Base-by-base conservation (phyloP, 352 stramenopile species). In the Pythium biforme region DNA sequence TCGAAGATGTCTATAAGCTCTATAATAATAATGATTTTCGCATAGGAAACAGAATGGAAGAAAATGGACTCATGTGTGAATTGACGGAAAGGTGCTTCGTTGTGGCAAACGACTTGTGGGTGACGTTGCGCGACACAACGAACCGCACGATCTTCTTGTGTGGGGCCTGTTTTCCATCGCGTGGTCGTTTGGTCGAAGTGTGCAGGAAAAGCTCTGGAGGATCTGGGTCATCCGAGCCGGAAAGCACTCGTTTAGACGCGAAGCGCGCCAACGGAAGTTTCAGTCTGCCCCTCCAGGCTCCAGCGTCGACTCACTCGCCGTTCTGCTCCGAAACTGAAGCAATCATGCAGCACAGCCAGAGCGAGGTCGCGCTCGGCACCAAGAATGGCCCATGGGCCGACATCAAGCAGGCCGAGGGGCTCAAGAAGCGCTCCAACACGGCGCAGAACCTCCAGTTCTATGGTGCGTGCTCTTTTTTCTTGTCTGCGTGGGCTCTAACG, bases 341-440 rank as follows among this genome's bases (percentile, higher is more conserved):
- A 37, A 57, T 43, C 33, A 80, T 80, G 73, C 69, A 80, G 62
- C 73, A 77, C 56, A 80, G 73, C 59, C 69, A 80, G 61, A 77
- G 69, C 59, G 73, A 76, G n/a, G 60, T 77, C n/a, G 56, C 73
- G 59, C 65, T 80, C 26, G 69, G 73, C 54, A 72, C 73, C 41
- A 70, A 65, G 59, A 64, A 65, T 50, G 73, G 73, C 4, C 51
- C 61, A 9, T 80, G 73, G 73, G 69, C 70, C 55, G 69, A 77
- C 47, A 62, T 80, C 62, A 80, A 80, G 69, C 55, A 70, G 14
- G 64, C 64, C 41, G 73, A 80, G 39, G 68, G 73, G 20, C 52
- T 80, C 49, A 74, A 74, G 55, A 80, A 80, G 69, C 73, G 73
- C 17, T 80, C 73, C 43, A 80, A 80, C 56, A 80, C 73, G 59